Evolutionary conservation across 2,329 filamentous ascomycete genomes (phyloP), one percentile per base, ranked within the genome.

Genomic region (Cordyceps tenuipes): DNA sequence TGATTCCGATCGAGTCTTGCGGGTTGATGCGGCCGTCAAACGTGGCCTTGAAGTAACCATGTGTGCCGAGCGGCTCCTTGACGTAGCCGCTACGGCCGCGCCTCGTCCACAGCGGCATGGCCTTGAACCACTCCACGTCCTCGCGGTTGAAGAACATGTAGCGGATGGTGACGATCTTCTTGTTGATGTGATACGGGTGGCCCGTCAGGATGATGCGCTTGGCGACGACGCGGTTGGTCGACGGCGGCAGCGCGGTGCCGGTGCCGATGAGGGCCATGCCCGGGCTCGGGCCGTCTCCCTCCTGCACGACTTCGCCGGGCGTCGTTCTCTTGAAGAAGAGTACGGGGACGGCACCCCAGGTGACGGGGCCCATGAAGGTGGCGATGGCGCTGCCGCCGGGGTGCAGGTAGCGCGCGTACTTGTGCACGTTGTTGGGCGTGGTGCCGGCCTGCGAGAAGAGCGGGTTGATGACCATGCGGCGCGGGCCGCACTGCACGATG

Each of bases 71-170:
- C 61, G 88, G 83, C 78, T 99, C 94, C 79, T 97, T 97, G 78
- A 99, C 85, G 72, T 87, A 97, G 9, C 94, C 94, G 66, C 85
- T 90, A 63, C 94, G 81, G 7, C 94, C 94, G 34, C 93, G 79
- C 77, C 85, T 90, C 5, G 94, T 99, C 92, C 93, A 99, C 64
- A 99, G 76, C 62, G 94, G 93, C 70, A 99, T 73, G 0, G 93
- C 93, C 78, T 96, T 96, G 83, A 97, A 99, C 92, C 94, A 99
- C 66, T 89, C 85, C 36, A 99, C 90, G 65, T 99, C 95, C 68
- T 93, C 90, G 53, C 88, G 81, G 78, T 93, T 95, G 85, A 99
- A 99, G 82, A 99, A 99, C 95, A 99, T 99, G 82, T 99, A 99
- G 34, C 94, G 88, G 51, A 99, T 87, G 0, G 95, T 99, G 62